Evolutionary conservation across 2,329 filamentous ascomycete genomes (phyloP).

Genomic region (Torrubiellomyces zombiae): DNA sequence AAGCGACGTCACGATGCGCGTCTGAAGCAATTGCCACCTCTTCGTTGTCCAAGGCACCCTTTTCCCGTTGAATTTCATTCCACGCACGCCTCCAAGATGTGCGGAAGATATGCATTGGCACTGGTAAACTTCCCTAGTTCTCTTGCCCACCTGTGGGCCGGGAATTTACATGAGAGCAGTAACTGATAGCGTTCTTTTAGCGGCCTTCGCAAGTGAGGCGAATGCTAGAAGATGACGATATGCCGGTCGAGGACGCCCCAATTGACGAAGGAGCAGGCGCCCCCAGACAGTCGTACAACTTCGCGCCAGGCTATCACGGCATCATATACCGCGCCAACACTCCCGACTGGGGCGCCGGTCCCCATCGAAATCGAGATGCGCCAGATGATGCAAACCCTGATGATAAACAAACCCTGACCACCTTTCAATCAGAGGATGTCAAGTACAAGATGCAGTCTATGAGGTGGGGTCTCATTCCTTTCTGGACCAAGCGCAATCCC

Average conservation of each 20-base stretch:
- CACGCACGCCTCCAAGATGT: conserved; percentile 12
- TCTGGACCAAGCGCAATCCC: conserved; percentile 76
- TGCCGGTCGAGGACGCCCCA: conserved; percentile 56
- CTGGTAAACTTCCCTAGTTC: conserved; percentile 11
- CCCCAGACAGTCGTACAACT: conserved; percentile 71
- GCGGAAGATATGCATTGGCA: conserved; percentile 19
- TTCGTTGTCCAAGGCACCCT: neutral
- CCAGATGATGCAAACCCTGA: conserved; percentile 1
- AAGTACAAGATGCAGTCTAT: conserved; percentile 78
- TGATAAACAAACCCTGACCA: neutral
- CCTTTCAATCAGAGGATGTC: conserved; percentile 11
- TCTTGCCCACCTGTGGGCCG: neutral
- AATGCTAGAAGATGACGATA: conserved; percentile 55
- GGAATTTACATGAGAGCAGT: no score
- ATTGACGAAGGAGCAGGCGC: conserved; percentile 46
- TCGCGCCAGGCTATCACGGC: conserved; percentile 75
- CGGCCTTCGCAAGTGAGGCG: conserved; percentile 59
- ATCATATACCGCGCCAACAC: conserved; percentile 70
- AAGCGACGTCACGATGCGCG: no score
- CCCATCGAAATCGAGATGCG: conserved; percentile 4
- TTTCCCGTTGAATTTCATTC: neutral
- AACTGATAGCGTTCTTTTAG: conserved; percentile 24
- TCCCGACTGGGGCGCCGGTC: conserved; percentile 40
- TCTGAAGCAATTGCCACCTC: no score
- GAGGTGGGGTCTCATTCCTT: conserved; percentile 92